These are phyloP conservation scores for Hansenula sp. DNA, from an alignment of 1,139 yeast species.

Conservation along the genomic window DNA sequence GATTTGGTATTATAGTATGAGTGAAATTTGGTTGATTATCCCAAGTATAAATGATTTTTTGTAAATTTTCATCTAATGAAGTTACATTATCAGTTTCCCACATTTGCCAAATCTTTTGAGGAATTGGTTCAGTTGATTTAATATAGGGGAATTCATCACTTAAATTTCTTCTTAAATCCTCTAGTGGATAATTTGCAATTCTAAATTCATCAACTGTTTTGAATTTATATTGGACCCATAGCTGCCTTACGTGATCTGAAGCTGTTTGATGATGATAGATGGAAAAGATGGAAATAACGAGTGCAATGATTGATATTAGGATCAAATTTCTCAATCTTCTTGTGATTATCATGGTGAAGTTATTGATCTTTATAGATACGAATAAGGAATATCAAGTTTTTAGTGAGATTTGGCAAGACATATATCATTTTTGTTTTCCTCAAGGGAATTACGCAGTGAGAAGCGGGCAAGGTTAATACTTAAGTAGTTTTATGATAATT, in stretches of 20 bases:
- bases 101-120: constrained; percentile 4
- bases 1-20: constrained; percentile 54
- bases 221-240: not conserved
- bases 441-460: too few species aligned
- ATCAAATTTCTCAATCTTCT: not conserved
- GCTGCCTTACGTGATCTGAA: not conserved
- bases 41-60: constrained; percentile 3
- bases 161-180: constrained; percentile 8
- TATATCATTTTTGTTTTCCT: too few species aligned
- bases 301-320: not conserved
- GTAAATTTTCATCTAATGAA: constrained; percentile 3
- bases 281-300: not conserved
- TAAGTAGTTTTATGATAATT: too few species aligned
- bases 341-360: not conserved
- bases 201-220: constrained; percentile 11
- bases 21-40: constrained; percentile 1
- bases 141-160: constrained; percentile 13
- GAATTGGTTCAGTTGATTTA: constrained; percentile 4
- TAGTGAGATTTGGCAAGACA: too few species aligned
- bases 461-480: too few species aligned
- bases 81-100: constrained; percentile 5
- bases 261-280: not conserved
- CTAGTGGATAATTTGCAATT: constrained; percentile 3
- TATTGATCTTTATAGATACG: too few species aligned
- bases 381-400: too few species aligned